Base-by-base conservation (phyloP, 805 yeast species). In the Wickerhamiella azymoides region DNA sequence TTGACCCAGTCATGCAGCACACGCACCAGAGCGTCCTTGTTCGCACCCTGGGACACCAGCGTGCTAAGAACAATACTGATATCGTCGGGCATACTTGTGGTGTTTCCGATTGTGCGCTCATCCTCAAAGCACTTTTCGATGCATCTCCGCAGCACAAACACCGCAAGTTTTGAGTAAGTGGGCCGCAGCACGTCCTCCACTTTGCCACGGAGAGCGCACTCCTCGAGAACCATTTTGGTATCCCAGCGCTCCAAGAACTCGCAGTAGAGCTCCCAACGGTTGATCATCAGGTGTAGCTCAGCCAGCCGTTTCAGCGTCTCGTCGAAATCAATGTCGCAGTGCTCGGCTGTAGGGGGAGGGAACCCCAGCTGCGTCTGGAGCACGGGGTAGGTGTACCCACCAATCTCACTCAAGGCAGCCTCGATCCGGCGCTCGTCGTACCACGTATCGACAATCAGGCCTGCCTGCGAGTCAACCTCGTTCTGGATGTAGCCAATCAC, bases 391-490 rank as follows among this genome's bases (percentile, higher is more conserved):
- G 68, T 66, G 58, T 84, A 82, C 17, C 65, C 58, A 18, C 67
- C 64, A 41, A 80, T 68, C 19, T 79, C 84, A 46, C 70, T 69
- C 19, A 82, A 53, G 8, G 72, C 58, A 49, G 73, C 69, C 25
- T 71, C 77, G 3, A 86, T 56, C 24, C 78, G 68, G 51, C 84
- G 72, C 25, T 75, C 71, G 54, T 88, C 96, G 65, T 79, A 74
- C 56, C 84, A 84, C 0, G 92, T 83, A 60, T 89, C 97, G 46
- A 83, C 69, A 3, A 92, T 82, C 38, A 92, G 67, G 0, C 94
- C 93, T 21, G 89, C 80, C 58, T 92, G 98, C n/a, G 88, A 70
- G 58, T 92, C 98, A 26, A 92, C 79, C 58, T 92, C 98, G 42
- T 74, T 68, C 62, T 89, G 94, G 27, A 92, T 79, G 42, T 74